A percentile compares a stretch with the other conserved stretches of the same genome.
phyloP scores from a whole-genome alignment of 2,329 filamentous ascomycete genomes.

The Alternaria rosae region DNA sequence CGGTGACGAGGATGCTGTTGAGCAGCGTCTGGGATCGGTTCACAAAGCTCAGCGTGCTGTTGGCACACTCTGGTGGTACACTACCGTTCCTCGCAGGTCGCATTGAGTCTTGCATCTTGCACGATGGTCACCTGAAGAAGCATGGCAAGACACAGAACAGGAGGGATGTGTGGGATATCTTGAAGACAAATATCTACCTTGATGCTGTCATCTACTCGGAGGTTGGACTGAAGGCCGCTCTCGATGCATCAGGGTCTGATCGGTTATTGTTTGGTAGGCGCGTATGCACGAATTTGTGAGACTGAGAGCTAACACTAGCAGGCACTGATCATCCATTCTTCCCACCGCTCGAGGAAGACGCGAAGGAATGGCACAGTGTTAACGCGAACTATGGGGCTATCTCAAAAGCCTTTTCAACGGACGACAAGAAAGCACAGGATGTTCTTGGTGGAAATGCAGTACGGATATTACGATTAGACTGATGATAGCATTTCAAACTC shows the following conservation, averaged over 20 bases:
- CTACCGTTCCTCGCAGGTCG: slow-evolving; percentile 87
- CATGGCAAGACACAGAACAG: slow-evolving; percentile 66
- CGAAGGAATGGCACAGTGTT: slow-evolving; percentile 75
- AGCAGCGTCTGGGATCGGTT: slow-evolving; percentile 83
- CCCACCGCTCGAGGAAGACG: slow-evolving; percentile 71
- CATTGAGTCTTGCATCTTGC: slow-evolving; percentile 85
- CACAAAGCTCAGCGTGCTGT: slow-evolving; percentile 71
- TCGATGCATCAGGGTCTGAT: slow-evolving; percentile 71
- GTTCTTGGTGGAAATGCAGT: slow-evolving; percentile 69
- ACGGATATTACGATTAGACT: slow-evolving; percentile 54
- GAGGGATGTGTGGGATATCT: slow-evolving; percentile 68
- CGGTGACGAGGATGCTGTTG: slow-evolving; percentile 86
- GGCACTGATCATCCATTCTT: slow-evolving; percentile 86
- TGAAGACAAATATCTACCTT: slow-evolving; percentile 81
- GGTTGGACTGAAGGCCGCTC: slow-evolving; percentile 74
- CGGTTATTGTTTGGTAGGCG: slow-evolving; percentile 73
- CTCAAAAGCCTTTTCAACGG: slow-evolving; percentile 57
- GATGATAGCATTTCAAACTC: neutral
- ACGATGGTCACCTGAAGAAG: slow-evolving; percentile 77
- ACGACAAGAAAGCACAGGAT: slow-evolving; percentile 57
- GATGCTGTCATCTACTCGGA: slow-evolving; percentile 87
- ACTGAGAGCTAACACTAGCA: slow-evolving; percentile 49
- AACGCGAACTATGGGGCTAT: slow-evolving; percentile 66
- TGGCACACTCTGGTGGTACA: slow-evolving; percentile 89
- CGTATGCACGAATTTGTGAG: neutral